Evolutionary conservation across 2,329 filamentous ascomycete genomes (phyloP), one percentile per base, ranked within the genome.

Genomic region (Claviceps capensis): DNA sequence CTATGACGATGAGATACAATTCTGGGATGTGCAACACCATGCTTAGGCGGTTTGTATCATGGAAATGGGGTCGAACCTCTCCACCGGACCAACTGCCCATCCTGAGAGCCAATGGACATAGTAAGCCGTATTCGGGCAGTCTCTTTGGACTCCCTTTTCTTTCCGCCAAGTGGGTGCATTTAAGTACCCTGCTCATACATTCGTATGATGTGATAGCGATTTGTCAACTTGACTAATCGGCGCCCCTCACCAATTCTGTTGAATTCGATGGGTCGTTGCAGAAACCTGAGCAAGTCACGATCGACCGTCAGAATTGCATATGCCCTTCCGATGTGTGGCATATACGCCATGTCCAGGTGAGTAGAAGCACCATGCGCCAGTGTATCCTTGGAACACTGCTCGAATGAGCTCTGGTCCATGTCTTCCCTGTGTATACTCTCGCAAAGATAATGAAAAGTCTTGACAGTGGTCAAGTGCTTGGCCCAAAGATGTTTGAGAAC

Each of bases 1-100:
- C 86, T 1, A 83, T 69, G 3, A 87, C 70, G 8, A 89, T 76
- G 13, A 89, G 69, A 16, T 75, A 82, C 1, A 93, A 69, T 58
- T 86, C 81, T 0, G 83, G 83, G 1, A 90, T 79, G 49, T 82
- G 74, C 0, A 75, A 68, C 40, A 80, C 66, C 72, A 86, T 80
- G 65, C 76, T 82, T 23, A 87, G 55, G 43, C 56, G 61, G 50
- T 60, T 70, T 51, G 62, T 72, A 9, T 60, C 63, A 36, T 65
- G 58, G 49, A 69, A 69, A 40, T 61, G 59, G 0, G 55, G 54
- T 13, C 57, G 54, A 14, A 61, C 49, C 4, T 45, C 53, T 14
- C 54, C 55, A 7, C 61, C 59, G 3, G 54, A 53, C 36, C 60
- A 62, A 4, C 46, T 47, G 11, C 61, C 62, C 50, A 65, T 60